Conservation (phyloP, 2,329 filamentous ascomycete species). For the Cordyceps pruinosa region DNA sequence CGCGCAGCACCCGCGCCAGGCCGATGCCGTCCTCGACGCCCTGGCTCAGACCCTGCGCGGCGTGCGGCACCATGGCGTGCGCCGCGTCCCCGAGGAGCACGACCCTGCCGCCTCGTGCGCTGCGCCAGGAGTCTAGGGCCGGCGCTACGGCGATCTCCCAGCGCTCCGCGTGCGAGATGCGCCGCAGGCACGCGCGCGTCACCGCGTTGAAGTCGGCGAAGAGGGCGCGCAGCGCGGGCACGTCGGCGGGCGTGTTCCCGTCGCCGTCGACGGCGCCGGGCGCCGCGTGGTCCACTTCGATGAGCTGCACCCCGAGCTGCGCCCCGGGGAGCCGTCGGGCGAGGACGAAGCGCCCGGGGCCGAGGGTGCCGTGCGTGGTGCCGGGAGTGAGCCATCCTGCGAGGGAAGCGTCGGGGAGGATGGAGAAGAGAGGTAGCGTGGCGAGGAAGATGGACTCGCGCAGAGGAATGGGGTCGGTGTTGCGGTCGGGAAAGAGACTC, state of each 20-base stretch:
- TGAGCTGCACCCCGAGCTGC: slow-evolving; percentile 5
- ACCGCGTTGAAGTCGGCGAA: slow-evolving; percentile 6
- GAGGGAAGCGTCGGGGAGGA: background rate
- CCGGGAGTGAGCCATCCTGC: background rate
- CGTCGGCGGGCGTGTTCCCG: slow-evolving; percentile 10
- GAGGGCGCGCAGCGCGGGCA: background rate
- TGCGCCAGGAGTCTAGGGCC: slow-evolving; percentile 1
- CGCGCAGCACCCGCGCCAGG: background rate
- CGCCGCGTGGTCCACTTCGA: slow-evolving; percentile 6
- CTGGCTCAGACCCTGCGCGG: slow-evolving; percentile 11
- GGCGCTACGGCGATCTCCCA: slow-evolving; percentile 11
- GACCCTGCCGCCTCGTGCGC: background rate
- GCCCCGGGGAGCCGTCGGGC: background rate
- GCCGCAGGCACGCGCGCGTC: background rate
- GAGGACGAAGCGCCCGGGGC: slow-evolving; percentile 10
- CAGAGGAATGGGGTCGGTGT: slow-evolving; percentile 6
- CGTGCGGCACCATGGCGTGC: slow-evolving; percentile 12
- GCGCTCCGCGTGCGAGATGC: background rate
- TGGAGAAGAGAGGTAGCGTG: background rate
- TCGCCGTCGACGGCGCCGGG: slow-evolving; percentile 5
- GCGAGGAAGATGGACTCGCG: slow-evolving; percentile 11
- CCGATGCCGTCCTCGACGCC: slow-evolving; percentile 10
- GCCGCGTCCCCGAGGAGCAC: slow-evolving; percentile 11
- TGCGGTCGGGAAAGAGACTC: background rate
- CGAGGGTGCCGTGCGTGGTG: slow-evolving; percentile 10